Evolutionary conservation across 805 yeast genomes (phyloP), one percentile per base, ranked within the genome.

Genomic region (Starmerella riodocensis): DNA sequence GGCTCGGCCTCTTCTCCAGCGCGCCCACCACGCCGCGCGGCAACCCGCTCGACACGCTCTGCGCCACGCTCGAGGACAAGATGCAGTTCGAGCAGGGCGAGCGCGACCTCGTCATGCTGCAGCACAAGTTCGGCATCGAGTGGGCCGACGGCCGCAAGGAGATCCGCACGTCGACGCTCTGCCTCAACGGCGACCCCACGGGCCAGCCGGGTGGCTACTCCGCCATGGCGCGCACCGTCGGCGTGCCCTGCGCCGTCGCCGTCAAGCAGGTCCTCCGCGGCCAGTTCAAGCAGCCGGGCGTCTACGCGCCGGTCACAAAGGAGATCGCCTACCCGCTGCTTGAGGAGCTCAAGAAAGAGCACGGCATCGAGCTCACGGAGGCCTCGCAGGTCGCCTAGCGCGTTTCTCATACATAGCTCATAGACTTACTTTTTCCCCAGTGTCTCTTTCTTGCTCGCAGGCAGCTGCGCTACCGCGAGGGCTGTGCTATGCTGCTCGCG

Each of bases 201-300:
- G 56, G 56, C 43, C 66, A 73, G 46, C 68, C 70, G 40, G 84
- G 86, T 45, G 88, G 91, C 40, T 91, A 88, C 76, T 79, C 94
- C 29, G 86, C 97, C 26, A 91, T 91, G 98, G 98, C 98, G 51
- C 86, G 88, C 61, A 74, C 83, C 49, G 98, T 91, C 40, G 98
- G 98, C 69, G 88, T 85, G 48, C 98, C 98, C 51, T 88, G 94
- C 66, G 95, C 95, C 40, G 93, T 91, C 60, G 98, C 97, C 23
- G 70, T 80, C 43, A 74, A 75, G 65, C 78, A 81, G 63, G 80
- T 91, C 47, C 71, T 91, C 54, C 74, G 80, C 52, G 95, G 95
- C 50, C 73, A 77, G 42, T 70, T 75, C 54, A 70, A 71, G 53
- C 72, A 68, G 46, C 82, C 84, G 41, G 98, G 98, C 53, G 70